Percentiles rank a stretch among this genome's conserved stretches.
Evolutionary conservation across 2,329 filamentous ascomycete species (phyloP).

Genomic region (Epichloe sibirici): DNA sequence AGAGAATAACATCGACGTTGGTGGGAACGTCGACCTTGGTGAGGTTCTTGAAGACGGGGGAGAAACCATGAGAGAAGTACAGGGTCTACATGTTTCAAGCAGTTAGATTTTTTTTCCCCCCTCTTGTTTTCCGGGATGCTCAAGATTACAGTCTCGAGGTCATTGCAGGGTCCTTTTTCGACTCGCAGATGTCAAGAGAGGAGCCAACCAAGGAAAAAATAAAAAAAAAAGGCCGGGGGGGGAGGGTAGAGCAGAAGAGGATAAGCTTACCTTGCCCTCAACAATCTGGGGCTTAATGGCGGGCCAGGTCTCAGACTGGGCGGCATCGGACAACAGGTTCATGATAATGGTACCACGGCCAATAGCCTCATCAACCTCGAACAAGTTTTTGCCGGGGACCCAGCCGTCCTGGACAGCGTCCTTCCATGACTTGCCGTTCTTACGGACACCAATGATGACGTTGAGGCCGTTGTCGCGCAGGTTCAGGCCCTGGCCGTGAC

Average conservation of each 20-base stretch:
- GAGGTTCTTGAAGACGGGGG: slow-evolving; percentile 97
- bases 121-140: neutral
- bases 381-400: slow-evolving; percentile 97
- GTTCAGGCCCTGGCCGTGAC: slow-evolving; percentile 98
- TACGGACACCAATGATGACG: slow-evolving; percentile 96
- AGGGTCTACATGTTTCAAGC: slow-evolving; percentile 53
- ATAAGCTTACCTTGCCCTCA: slow-evolving; percentile 80
- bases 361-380: slow-evolving; percentile 96
- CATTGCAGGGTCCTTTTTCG: neutral
- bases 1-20: slow-evolving; percentile 98
- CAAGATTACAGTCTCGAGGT: neutral
- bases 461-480: slow-evolving; percentile 99
- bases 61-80: slow-evolving; percentile 99
- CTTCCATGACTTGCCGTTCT: slow-evolving; percentile 97
- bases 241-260: no score
- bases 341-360: slow-evolving; percentile 88
- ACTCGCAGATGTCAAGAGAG: neutral
- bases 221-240: neutral
- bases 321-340: slow-evolving; percentile 97
- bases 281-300: slow-evolving; percentile 94
- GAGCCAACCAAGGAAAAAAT: neutral
- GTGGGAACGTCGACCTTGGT: slow-evolving; percentile 96
- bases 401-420: slow-evolving; percentile 95
- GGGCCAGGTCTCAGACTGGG: slow-evolving; percentile 98
- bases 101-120: neutral